Evolutionary conservation across 2,329 filamentous ascomycete genomes (phyloP).

Genomic region (Botrytis squamosa): DNA sequence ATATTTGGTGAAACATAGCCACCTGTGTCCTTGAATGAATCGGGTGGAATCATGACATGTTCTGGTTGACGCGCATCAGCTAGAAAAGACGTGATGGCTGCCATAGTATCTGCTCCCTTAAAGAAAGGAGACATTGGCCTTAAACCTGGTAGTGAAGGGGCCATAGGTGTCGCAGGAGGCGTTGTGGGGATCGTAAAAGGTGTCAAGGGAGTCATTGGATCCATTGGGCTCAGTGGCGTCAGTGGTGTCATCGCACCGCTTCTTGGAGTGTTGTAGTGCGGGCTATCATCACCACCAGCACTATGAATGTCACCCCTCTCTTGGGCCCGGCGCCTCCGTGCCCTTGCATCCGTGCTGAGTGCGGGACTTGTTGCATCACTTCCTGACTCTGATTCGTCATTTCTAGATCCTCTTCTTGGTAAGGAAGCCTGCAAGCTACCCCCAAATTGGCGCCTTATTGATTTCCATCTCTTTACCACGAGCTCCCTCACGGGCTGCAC

Average conservation of each 20-base stretch:
- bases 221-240: background rate
- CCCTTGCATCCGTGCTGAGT: conserved; percentile 29
- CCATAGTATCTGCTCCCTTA: background rate
- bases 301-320: conserved; percentile 37
- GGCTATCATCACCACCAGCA: conserved; percentile 28
- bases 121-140: conserved; percentile 8
- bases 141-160: background rate
- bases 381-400: conserved; percentile 16
- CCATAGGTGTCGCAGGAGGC: background rate
- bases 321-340: conserved; percentile 32
- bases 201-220: conserved; percentile 15
- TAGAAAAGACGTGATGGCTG: background rate
- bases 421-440: conserved; percentile 30
- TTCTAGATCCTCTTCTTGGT: conserved; percentile 24
- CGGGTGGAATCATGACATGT: conserved; percentile 19
- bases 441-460: conserved; percentile 33
- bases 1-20: conserved; percentile 17
- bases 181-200: background rate
- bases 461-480: conserved; percentile 36
- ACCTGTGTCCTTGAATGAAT: conserved; percentile 6
- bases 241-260: conserved; percentile 22
- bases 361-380: conserved; percentile 24
- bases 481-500: conserved; percentile 37
- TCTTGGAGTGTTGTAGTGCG: conserved; percentile 32
- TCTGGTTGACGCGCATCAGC: conserved; percentile 21